These are phyloP conservation scores for Neonothopanus nambi DNA, from an alignment of 1,284 basidiomycete genomes.

Conservation along the genomic window DNA sequence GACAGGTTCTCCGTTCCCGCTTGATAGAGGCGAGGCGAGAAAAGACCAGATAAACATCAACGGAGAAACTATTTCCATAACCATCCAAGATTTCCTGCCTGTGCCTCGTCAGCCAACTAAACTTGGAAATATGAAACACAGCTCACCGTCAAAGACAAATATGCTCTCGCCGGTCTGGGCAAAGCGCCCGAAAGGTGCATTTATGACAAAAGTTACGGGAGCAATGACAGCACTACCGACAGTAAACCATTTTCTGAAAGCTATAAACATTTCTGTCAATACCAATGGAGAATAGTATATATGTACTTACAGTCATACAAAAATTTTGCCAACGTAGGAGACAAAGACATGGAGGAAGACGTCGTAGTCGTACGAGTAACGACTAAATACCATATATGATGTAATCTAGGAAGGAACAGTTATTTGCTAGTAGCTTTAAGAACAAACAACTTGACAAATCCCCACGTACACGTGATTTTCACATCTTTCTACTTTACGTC, in stretches of 20 bases:
- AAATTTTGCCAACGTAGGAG: neutral
- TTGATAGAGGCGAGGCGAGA: constrained; percentile 46
- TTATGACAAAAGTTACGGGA: constrained; percentile 42
- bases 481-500: too few species aligned
- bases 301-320: neutral
- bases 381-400: too few species aligned
- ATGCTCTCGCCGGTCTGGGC: constrained; percentile 44
- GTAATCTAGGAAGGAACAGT: too few species aligned
- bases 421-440: too few species aligned
- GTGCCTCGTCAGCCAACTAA: neutral
- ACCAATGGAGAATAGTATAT: neutral
- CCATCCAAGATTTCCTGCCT: constrained; percentile 70
- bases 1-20: constrained; percentile 29
- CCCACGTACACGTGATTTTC: too few species aligned
- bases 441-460: too few species aligned
- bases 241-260: constrained; percentile 20
- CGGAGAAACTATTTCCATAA: constrained; percentile 86
- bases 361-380: too few species aligned
- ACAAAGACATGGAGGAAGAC: constrained; percentile 1
- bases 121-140: neutral
- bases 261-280: neutral
- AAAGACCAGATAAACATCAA: constrained; percentile 54
- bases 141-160: constrained; percentile 55
- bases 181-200: constrained; percentile 83
- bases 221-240: constrained; percentile 19